Base-by-base conservation (phyloP, 176 grass and related monocot genomes). In the Paspalum vaginatum region DNA sequence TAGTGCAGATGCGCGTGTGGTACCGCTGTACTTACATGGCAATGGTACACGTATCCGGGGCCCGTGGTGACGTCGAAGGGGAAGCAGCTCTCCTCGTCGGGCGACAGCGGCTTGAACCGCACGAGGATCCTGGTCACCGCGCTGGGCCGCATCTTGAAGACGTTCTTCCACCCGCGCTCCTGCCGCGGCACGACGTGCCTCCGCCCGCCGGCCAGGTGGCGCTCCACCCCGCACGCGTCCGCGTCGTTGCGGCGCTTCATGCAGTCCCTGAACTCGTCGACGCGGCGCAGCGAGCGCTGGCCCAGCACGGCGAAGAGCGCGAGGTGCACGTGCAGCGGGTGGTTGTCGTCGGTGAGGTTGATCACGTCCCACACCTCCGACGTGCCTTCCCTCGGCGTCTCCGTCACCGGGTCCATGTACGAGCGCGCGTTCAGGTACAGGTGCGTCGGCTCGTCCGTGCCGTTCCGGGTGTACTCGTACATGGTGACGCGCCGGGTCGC, bases 321-420 rank as follows among this genome's bases (percentile, higher is more conserved):
- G 16, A 98, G 85, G 77, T 98, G 95, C 53, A 98, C 38, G 79
- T 98, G 95, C 70, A 98, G 66, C 24, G 95, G 95, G 78, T 98
- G 95, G 80, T 98, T 94, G 76, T 98, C 95, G 7, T 93, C 84
- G 5, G 95, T 98, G 32, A 98, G 90, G 83, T 98, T 98, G 79
- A 98, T 95, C 69, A 98, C 95, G 9, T 88, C 46, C 95, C 95
- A 98, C 1, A 95, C 8, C 90, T 98, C 95, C 45, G 76, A 61
- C 46, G 90, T 81, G 16, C 95, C 95, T 43, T 87, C 90, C 80
- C 7, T 38, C 32, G 92, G 86, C 80, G 85, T 93, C 85, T 98
- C 95, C 66, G 95, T 98, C 80, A 84, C 95, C 5, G 92, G 92
- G 27, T 90, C 92, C 21, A 50, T 85, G 86, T 78, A 95, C 55